A percentile compares a stretch with the other conserved stretches of the same genome.
Evolutionary conservation across 2,329 filamentous ascomycete genomes (phyloP).

Genomic region (Alternaria metachromatica): DNA sequence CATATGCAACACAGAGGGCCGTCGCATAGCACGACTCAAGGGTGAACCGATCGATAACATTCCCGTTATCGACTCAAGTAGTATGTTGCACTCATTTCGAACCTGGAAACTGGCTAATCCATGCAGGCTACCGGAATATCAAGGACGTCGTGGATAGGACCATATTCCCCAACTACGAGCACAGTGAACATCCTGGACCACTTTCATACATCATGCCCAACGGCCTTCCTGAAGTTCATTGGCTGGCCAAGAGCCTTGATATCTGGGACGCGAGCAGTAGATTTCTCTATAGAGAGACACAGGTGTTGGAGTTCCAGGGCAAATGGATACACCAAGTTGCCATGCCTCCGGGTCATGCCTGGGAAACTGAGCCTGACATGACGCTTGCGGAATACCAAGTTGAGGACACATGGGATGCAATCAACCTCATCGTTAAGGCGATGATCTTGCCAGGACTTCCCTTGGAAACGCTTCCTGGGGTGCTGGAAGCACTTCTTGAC

Average conservation of each 20-base stretch:
- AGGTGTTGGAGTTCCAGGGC: not conserved
- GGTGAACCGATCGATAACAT: constrained; percentile 30
- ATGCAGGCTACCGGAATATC: constrained; percentile 26
- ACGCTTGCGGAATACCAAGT: constrained; percentile 5
- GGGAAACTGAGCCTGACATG: not conserved
- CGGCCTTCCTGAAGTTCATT: constrained; percentile 12
- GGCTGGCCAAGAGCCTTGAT: constrained; percentile 12
- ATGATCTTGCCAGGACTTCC: not conserved
- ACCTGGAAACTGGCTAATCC: constrained; percentile 8
- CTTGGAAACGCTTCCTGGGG: not conserved
- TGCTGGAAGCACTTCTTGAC: not conserved
- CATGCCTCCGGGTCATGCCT: not conserved
- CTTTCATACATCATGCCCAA: constrained; percentile 22
- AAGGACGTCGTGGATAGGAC: constrained; percentile 37
- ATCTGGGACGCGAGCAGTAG: constrained; percentile 14
- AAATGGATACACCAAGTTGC: not conserved
- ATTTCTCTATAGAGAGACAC: constrained; percentile 18
- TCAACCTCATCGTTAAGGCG: not conserved
- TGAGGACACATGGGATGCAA: not conserved
- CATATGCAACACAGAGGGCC: constrained; percentile 38
- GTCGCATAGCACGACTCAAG: constrained; percentile 40
- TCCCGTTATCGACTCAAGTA: constrained; percentile 20
- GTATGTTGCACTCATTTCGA: constrained; percentile 19
- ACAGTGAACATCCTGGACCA: constrained; percentile 2
- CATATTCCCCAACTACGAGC: constrained; percentile 34